Base-by-base conservation (phyloP, 208 protist genomes). In the Naegleria gruberi region DNA sequence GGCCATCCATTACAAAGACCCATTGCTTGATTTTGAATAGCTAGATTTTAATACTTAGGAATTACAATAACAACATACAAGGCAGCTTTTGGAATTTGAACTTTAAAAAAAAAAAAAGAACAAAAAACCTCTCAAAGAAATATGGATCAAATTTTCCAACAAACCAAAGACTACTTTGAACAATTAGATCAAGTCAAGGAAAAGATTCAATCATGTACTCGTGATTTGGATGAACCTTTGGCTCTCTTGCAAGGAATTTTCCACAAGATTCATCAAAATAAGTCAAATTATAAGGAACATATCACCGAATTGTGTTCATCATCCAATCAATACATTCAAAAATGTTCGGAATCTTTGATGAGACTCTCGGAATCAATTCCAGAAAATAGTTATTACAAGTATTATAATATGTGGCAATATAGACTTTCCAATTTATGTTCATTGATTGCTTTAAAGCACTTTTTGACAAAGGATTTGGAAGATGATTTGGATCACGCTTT, bases 341-440 rank as follows among this genome's bases (percentile, higher is more conserved):
- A 77, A 8, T 77, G 65, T 77, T 7, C 17, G 34, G 65, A 77
- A 77, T 37, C 6, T 37, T 37, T 77, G 17, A n/a, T 8, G 6
- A 77, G 34, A 7, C 34, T 77, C 26, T 77, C 65, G 2, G 65
- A 19, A 37, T 30, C 6, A 8, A 77, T 37, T 77, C 65, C 65
- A 77, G 17, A 12, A 5, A 8, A n/a, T 37, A 6, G 30, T 37
- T 77, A 77, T 77, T 77, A 37, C 8, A 77, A 77, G 8, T 77
- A 77, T 77, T 77, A 77, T 77, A 77, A 77, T 77, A 77, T 77
- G 65, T 77, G 65, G 65, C 65, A 77, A 77, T 77, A 77, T 37
- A 77, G 65, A 77, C 34, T 77, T 6, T 37, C 65, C 26, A 77
- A 77, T n/a, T 8, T 77, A 12, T 77, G 65, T 77, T 37, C 65